These are phyloP conservation scores for Sherardia arvensis DNA, from an alignment of 257 asterid genomes.

Conservation along the genomic window DNA sequence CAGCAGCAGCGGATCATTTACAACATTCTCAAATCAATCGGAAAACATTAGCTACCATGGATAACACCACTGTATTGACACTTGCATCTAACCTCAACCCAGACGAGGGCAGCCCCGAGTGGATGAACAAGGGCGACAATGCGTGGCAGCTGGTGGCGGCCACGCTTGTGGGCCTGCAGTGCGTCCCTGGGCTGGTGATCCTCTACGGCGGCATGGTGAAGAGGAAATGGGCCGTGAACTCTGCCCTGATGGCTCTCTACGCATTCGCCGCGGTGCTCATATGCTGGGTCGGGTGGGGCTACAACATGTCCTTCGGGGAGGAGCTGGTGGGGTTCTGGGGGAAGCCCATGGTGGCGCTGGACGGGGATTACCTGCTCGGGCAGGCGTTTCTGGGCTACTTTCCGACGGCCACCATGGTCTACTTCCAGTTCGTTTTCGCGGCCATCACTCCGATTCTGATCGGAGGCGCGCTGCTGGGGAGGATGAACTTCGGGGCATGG, in stretches of 20 bases:
- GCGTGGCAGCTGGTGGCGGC: constrained; percentile 58
- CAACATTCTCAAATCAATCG: background rate
- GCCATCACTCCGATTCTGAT: constrained; percentile 40
- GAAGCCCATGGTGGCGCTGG: constrained; percentile 29
- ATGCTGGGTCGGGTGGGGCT: constrained; percentile 58
- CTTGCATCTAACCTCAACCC: constrained; percentile 25
- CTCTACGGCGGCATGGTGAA: constrained; percentile 44
- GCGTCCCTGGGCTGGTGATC: constrained; percentile 44
- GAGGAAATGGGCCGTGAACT: constrained; percentile 48
- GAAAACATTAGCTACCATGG: too few relatives aligned
- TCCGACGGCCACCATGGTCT: constrained; percentile 50
- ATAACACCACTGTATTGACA: background rate
- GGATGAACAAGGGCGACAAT: constrained; percentile 61
- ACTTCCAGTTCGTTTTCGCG: constrained; percentile 48
- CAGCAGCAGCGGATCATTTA: too few relatives aligned
- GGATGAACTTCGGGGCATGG: constrained; percentile 52
- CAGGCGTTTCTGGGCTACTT: constrained; percentile 44
- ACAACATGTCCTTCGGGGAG: constrained; percentile 39
- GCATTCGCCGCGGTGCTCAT: constrained; percentile 39
- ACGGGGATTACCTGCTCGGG: constrained; percentile 25
- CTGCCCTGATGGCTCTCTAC: constrained; percentile 46
- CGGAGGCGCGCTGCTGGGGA: constrained; percentile 47
- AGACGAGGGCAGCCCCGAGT: constrained; percentile 38
- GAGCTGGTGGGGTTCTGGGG: constrained; percentile 29
- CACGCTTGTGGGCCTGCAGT: constrained; percentile 48